Conservation (phyloP, 2,329 filamentous ascomycete species). For the Hypoxylon sp. region DNA sequence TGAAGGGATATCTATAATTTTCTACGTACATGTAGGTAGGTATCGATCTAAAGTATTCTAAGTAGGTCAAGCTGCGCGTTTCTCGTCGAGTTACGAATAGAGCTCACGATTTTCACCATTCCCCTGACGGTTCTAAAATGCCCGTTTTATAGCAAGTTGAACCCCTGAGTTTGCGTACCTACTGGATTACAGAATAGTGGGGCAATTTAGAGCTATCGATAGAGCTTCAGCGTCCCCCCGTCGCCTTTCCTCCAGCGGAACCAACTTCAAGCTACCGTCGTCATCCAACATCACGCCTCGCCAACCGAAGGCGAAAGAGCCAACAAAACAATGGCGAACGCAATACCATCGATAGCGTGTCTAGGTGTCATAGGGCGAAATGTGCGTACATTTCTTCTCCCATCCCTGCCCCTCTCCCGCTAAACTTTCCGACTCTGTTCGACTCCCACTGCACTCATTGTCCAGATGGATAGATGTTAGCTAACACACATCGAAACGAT, state of each 20-base stretch:
- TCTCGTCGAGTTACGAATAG: too few species aligned
- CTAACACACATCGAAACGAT: slow-evolving; percentile 8
- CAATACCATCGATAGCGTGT: slow-evolving; percentile 85
- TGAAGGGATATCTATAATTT: too few species aligned
- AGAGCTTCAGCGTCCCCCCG: slow-evolving; percentile 18
- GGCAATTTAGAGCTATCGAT: slow-evolving; percentile 21
- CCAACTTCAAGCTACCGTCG: not conserved
- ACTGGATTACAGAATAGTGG: slow-evolving; percentile 12
- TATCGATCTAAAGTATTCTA: too few species aligned
- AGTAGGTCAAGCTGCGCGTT: too few species aligned
- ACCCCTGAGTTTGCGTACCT: slow-evolving; percentile 25
- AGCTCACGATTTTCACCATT: too few species aligned
- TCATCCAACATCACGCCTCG: too few species aligned
- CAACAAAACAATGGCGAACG: slow-evolving; percentile 65
- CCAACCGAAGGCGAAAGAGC: too few species aligned
- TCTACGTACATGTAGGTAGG: too few species aligned
- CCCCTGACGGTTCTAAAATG: too few species aligned
- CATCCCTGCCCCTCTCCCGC: not conserved
- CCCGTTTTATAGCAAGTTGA: too few species aligned
- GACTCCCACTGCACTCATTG: too few species aligned
- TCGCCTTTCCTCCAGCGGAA: not conserved
- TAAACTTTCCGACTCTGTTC: not conserved
- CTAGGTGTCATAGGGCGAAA: slow-evolving; percentile 94
- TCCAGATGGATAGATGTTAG: too few species aligned
- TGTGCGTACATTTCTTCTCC: slow-evolving; percentile 58